Base-by-base conservation (phyloP, 768 basidiomycete genomes). In the Amanita rubescens region DNA sequence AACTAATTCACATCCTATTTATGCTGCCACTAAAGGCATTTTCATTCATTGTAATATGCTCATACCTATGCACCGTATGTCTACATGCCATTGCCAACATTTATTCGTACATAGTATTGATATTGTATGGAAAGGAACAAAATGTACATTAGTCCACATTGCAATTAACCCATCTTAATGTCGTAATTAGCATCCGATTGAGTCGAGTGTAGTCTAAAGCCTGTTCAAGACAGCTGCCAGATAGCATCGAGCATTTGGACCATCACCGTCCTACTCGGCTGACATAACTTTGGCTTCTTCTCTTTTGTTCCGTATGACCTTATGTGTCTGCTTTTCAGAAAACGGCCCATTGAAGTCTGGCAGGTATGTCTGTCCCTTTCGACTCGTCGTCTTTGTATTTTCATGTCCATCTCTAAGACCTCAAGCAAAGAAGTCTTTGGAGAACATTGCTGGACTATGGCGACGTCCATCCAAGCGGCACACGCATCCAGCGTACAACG, bases 1-100 rank as follows among this genome's bases (percentile, higher is more conserved):
- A 14, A 41, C 20, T 43, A 30, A 42, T 41, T 51, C 17, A 52
- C 25, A 51, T 25, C 19, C 12, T 52, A 34, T 33, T 43, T 43
- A 32, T 44, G 10, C 25, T 24, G 9, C 27, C 22, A 19, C 22
- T 3, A 49, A 32, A 33, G 22, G 20, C 24, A 22, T 11, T 33
- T 22, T 22, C 41, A 32, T 8, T 43, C 41, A n/a, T 51, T 53
- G 34, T 46, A 43, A 32, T 53, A 53, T 46, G 34, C 22, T 46
- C 44, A 53, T 30, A 46, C 32, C 24, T 53, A 53, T 53, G 52
- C 44, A 42, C 32, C 8, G 34, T 53, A 46, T 53, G 52, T 53
- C 41, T 10, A 43, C 25, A 53, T 53, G 52, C 51, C 15, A 53
- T 22, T 35, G 19, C 30, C 41, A 34, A 42, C 41, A 34, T 33